A percentile compares a stretch with the other conserved stretches of the same genome.
Conservation (phyloP, 2,329 filamentous ascomycete species). For the Fusarium torreyae region DNA sequence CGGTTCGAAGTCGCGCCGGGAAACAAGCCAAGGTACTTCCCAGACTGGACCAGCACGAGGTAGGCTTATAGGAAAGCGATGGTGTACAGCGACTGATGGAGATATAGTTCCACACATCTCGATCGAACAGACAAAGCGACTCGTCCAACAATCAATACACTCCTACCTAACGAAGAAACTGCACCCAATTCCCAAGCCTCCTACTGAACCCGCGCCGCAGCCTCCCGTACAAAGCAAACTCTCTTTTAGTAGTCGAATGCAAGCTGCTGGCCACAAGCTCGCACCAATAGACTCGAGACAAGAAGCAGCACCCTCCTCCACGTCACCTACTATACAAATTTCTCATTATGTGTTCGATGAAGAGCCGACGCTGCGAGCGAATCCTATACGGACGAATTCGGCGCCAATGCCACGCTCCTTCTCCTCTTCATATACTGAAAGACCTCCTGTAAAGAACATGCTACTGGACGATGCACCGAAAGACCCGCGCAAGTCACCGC, state of each 20-base stretch:
- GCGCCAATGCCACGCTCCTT: conserved; percentile 55
- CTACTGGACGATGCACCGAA: conserved; percentile 31
- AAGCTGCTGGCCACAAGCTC: conserved; percentile 25
- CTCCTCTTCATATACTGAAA: conserved; percentile 63
- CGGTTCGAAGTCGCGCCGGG: conserved; percentile 44
- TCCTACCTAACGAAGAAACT: conserved; percentile 52
- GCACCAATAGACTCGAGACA: conserved; percentile 14
- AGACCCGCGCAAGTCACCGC: conserved; percentile 34
- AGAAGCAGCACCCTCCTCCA: conserved; percentile 14
- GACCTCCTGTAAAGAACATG: conserved; percentile 48
- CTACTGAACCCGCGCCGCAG: conserved; percentile 30
- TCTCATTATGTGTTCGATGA: conserved; percentile 57
- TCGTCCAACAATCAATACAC: conserved; percentile 55
- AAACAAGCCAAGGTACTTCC: conserved; percentile 38
- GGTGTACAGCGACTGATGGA: conserved; percentile 22
- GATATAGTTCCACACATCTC: conserved; percentile 53
- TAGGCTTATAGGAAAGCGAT: conserved; percentile 11
- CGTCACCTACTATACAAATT: conserved; percentile 42
- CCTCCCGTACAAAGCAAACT: conserved; percentile 29
- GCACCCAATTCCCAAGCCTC: conserved; percentile 29
- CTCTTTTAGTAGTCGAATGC: conserved; percentile 44
- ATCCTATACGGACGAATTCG: conserved; percentile 47
- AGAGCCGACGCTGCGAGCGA: conserved; percentile 56
- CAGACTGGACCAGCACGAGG: conserved; percentile 34
- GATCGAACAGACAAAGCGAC: conserved; percentile 53